Conservation (phyloP, 176 grass and related monocot species). For the Phoenix roebelenii region DNA sequence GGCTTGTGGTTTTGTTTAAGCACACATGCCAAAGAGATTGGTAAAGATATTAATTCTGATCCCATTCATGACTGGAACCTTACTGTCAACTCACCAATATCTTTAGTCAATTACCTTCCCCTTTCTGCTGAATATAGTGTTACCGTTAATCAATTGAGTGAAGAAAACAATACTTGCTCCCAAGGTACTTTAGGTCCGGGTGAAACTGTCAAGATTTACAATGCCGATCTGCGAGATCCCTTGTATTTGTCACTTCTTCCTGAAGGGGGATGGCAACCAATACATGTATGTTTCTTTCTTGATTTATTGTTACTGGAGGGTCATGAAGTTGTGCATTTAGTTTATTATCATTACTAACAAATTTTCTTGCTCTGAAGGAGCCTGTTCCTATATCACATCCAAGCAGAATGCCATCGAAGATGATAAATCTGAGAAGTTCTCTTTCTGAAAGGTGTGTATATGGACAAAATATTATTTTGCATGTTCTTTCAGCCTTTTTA, state of each 20-base stretch:
- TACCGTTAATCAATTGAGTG: conserved; percentile 27
- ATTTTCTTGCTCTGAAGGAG: conserved; percentile 44
- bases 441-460: conserved; percentile 55
- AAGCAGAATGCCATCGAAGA: conserved; percentile 54
- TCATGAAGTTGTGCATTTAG: conserved; percentile 3
- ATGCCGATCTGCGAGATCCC: conserved; percentile 69
- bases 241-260: conserved; percentile 77
- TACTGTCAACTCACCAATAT: conserved; percentile 62
- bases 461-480: neutral
- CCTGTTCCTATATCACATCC: conserved; percentile 87
- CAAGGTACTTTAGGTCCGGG: conserved; percentile 64
- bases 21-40: conserved; percentile 83
- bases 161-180: conserved; percentile 47
- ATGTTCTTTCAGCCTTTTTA: too few relatives aligned
- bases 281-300: conserved; percentile 51
- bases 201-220: conserved; percentile 56
- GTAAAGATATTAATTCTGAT: conserved; percentile 74
- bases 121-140: conserved; percentile 65
- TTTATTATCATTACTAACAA: conserved; percentile 21
- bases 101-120: conserved; percentile 75
- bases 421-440: conserved; percentile 69
- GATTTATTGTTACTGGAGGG: neutral
- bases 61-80: conserved; percentile 89
- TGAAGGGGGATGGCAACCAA: conserved; percentile 65
- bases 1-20: conserved; percentile 84